Conservation (phyloP, 495 filamentous ascomycete species). For the Durotheca rogersii region DNA sequence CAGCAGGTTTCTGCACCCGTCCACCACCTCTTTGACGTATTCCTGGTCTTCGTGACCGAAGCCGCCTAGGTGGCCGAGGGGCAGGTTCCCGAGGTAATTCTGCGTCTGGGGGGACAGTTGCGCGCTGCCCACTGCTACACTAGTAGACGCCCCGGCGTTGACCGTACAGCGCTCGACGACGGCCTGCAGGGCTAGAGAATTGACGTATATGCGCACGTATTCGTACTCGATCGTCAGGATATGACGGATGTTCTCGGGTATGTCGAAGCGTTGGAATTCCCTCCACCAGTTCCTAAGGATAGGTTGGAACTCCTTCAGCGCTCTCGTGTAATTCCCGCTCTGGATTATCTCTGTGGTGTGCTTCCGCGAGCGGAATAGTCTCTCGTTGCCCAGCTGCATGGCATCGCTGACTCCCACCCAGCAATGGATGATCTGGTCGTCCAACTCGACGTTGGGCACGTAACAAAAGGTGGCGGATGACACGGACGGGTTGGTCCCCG, state of each 20-base stretch:
- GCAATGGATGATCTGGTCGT: conserved; percentile 80
- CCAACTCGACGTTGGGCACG: conserved; percentile 59
- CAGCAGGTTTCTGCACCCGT: conserved; percentile 81
- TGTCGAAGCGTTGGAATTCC: conserved; percentile 66
- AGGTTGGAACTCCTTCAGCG: conserved; percentile 78
- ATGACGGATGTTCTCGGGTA: conserved; percentile 74
- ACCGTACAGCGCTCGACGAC: conserved; percentile 90
- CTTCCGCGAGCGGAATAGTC: conserved; percentile 77
- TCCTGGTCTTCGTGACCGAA: conserved; percentile 63
- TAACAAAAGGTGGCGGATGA: conserved; percentile 56
- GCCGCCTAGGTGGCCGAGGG: conserved; percentile 56
- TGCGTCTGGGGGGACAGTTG: conserved; percentile 59
- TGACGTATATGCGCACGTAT: conserved; percentile 87
- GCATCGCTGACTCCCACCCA: conserved; percentile 90
- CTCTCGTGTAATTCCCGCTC: conserved; percentile 73
- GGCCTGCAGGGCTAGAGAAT: conserved; percentile 89
- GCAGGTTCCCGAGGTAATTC: conserved; percentile 57
- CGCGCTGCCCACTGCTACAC: conserved; percentile 39
- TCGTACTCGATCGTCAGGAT: conserved; percentile 90
- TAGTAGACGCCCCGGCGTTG: conserved; percentile 56
- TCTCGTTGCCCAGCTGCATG: conserved; percentile 83
- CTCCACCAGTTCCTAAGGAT: conserved; percentile 72
- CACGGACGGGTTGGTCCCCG: conserved; percentile 53
- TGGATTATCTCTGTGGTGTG: conserved; percentile 85
- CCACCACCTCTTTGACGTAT: conserved; percentile 86